Percentiles rank a stretch among this genome's conserved stretches.
Evolutionary conservation across 108 stramenopile species (phyloP).

Genomic region (Mediolabrus comicus): DNA sequence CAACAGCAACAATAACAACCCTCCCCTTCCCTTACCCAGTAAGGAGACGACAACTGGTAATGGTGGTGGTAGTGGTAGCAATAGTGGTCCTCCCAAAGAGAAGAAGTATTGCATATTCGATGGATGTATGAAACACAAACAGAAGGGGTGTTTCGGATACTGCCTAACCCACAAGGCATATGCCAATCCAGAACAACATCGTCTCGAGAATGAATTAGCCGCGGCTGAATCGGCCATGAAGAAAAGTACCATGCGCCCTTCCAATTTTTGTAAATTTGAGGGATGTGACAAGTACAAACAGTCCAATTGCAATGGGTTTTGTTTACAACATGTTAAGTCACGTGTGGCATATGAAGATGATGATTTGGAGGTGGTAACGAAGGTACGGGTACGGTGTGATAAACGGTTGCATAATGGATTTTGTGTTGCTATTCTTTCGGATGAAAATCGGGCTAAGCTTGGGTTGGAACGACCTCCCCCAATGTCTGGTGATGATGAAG

Average conservation of each 20-base stretch:
- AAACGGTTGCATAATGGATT: constrained; percentile 6
- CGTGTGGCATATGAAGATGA: not conserved
- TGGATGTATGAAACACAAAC: constrained; percentile 6
- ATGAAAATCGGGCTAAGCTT: not conserved
- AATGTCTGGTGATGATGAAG: not conserved
- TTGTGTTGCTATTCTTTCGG: constrained; percentile 1
- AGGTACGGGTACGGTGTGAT: constrained; percentile 8
- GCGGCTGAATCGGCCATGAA: not conserved
- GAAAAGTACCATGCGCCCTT: not conserved
- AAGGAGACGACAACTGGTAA: not conserved
- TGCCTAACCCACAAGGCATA: constrained; percentile 1
- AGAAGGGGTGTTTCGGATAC: constrained; percentile 5
- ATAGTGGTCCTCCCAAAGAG: not conserved
- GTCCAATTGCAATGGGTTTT: constrained; percentile 8
- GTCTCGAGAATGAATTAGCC: not conserved
- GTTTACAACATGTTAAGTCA: not conserved
- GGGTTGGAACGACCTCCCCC: not conserved
- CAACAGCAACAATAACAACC: not conserved
- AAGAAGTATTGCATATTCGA: constrained; percentile 4
- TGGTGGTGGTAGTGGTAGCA: no score
- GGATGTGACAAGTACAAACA: constrained; percentile 14
- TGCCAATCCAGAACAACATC: not conserved
- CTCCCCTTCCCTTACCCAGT: not conserved
- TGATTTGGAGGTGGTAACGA: constrained; percentile 2
- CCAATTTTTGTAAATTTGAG: constrained; percentile 3